phyloP scores from a whole-genome alignment of 495 filamentous ascomycete genomes.

The Aspergillus ostianus region DNA sequence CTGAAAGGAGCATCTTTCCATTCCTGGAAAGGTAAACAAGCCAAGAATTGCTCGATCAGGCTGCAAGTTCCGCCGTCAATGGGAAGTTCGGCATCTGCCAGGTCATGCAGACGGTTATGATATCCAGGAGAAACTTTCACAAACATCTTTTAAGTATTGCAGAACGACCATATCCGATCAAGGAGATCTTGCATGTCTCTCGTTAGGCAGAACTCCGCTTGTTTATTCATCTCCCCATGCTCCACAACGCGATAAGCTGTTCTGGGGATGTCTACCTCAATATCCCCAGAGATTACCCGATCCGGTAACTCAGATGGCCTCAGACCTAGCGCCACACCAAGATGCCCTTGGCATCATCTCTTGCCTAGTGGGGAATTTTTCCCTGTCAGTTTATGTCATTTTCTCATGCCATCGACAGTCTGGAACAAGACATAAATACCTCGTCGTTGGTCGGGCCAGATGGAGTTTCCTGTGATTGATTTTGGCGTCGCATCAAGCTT shows the following conservation, averaged over 20 bases:
- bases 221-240: not conserved
- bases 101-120: not conserved
- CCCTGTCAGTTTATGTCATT: not conserved
- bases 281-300: not conserved
- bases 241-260: not conserved
- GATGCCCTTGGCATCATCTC: not conserved
- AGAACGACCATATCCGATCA: no score
- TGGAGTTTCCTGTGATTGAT: not conserved
- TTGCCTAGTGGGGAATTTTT: not conserved
- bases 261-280: not conserved
- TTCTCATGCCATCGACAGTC: not conserved
- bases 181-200: no score
- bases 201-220: not conserved
- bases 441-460: not conserved
- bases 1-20: not conserved
- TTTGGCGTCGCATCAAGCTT: not conserved
- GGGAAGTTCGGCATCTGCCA: not conserved
- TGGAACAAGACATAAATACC: not conserved
- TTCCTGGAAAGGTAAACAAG: not conserved
- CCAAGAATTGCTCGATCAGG: not conserved
- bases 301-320: not conserved
- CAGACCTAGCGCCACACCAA: not conserved
- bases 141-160: no score
- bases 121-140: not conserved
- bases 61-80: not conserved